Conservation (phyloP, 2,329 filamentous ascomycete genomes). For the Diaporthe sp. region DNA sequence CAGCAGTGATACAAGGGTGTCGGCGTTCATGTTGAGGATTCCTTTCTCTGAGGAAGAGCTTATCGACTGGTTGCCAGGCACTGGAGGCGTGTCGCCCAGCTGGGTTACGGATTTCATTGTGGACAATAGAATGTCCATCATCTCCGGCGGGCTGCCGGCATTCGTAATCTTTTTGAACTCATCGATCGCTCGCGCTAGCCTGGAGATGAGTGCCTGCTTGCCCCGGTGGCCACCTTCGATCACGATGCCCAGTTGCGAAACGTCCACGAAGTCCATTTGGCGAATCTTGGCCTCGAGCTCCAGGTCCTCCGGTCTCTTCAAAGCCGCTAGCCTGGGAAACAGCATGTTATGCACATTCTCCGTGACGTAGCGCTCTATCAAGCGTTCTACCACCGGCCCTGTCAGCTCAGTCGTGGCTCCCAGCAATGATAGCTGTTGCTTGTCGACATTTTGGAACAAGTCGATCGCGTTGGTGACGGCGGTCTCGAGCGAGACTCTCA, state of each 20-base stretch:
- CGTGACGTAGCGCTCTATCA: constrained; percentile 94
- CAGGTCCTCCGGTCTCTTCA: constrained; percentile 84
- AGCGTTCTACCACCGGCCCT: constrained; percentile 88
- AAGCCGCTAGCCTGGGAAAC: constrained; percentile 83
- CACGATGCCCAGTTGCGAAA: constrained; percentile 91
- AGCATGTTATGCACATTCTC: constrained; percentile 93
- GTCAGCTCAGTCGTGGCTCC: constrained; percentile 95
- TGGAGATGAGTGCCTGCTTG: constrained; percentile 84
- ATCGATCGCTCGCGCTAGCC: constrained; percentile 83
- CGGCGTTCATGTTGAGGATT: constrained; percentile 79
- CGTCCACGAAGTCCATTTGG: constrained; percentile 93
- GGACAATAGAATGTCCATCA: constrained; percentile 83
- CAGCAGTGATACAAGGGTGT: constrained; percentile 91
- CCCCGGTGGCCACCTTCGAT: constrained; percentile 83
- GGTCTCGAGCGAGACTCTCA: constrained; percentile 89
- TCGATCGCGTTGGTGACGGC: constrained; percentile 95
- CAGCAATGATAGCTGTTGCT: constrained; percentile 91
- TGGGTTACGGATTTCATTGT: constrained; percentile 88
- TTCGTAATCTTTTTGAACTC: constrained; percentile 88
- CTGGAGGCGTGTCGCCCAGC: constrained; percentile 62
- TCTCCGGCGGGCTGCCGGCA: constrained; percentile 86
- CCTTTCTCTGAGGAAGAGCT: constrained; percentile 63
- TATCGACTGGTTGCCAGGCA: constrained; percentile 50
- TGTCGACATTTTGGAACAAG: constrained; percentile 94
- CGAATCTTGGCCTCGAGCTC: constrained; percentile 91